Conservation (phyloP, 345 rosid species). For the Brassica rapa region DNA sequence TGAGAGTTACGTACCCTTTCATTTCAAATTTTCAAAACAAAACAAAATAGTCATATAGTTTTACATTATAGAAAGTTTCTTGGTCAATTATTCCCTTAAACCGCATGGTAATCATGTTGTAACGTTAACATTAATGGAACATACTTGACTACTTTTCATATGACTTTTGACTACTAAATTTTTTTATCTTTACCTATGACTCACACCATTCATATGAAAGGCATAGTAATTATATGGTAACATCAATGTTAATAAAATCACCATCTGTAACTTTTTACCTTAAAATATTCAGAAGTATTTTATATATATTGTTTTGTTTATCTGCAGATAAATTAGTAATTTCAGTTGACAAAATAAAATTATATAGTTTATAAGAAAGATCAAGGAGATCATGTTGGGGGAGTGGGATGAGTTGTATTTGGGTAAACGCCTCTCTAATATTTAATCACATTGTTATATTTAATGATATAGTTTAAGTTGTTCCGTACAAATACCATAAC, state of each 20-base stretch:
- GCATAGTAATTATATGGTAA: background rate
- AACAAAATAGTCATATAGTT: background rate
- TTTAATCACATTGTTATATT: conserved; percentile 19
- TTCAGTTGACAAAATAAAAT: conserved; percentile 12
- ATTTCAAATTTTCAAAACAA: conserved; percentile 10
- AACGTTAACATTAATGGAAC: background rate
- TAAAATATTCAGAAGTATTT: background rate
- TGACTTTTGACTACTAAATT: background rate
- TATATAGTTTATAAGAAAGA: conserved; percentile 26
- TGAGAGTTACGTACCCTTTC: conserved; percentile 12
- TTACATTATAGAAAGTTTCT: background rate
- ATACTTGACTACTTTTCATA: background rate
- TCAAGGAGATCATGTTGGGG: conserved; percentile 44
- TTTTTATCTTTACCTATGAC: background rate
- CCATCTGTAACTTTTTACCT: background rate
- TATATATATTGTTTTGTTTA: background rate
- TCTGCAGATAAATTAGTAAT: background rate
- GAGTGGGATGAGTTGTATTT: conserved; percentile 54
- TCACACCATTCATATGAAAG: background rate
- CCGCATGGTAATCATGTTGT: background rate
- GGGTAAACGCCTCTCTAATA: conserved; percentile 51
- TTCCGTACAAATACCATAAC: conserved; percentile 12
- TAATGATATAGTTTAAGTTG: background rate
- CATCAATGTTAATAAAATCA: background rate
- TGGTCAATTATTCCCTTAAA: background rate